Evolutionary conservation across 371 early-diverging fungal species (phyloP).

Genomic region (Fennellomyces sp.): DNA sequence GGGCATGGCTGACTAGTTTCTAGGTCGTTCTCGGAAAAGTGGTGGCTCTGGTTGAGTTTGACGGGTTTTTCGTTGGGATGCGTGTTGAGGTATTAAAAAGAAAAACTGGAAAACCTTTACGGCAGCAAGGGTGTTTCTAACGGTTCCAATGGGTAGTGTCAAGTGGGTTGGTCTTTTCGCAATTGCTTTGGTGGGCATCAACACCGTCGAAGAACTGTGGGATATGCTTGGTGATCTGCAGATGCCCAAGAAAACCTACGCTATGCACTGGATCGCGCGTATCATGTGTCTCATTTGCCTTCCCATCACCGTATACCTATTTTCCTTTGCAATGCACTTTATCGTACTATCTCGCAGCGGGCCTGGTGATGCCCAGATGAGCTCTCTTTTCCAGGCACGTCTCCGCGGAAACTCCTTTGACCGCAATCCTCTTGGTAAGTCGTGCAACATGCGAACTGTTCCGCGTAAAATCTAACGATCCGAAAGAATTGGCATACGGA

Average conservation of each 20-base stretch:
- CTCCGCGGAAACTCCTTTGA: constrained; percentile 85
- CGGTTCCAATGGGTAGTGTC: constrained; percentile 62
- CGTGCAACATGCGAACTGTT: background rate
- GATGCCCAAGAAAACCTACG: constrained; percentile 74
- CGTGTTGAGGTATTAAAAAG: constrained; percentile 64
- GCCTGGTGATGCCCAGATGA: constrained; percentile 98
- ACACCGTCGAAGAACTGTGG: constrained; percentile 95
- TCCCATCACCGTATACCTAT: constrained; percentile 88
- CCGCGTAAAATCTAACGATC: background rate
- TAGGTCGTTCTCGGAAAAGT: constrained; percentile 80
- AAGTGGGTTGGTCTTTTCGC: constrained; percentile 99
- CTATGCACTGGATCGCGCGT: constrained; percentile 82
- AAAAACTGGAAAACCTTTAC: background rate
- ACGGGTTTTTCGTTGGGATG: constrained; percentile 94
- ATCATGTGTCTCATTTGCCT: constrained; percentile 82
- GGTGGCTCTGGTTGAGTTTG: constrained; percentile 88
- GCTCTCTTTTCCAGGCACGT: constrained; percentile 96
- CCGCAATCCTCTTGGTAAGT: constrained; percentile 82
- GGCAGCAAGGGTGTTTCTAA: background rate
- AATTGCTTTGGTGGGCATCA: constrained; percentile 93
- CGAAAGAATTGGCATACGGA: constrained; percentile 90
- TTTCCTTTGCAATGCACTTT: constrained; percentile 94
- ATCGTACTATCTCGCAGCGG: constrained; percentile 86
- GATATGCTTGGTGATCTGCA: constrained; percentile 86
- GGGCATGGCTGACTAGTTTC: background rate